phyloP scores from a whole-genome alignment of 768 basidiomycete species.

The Lactifluus piperatus region DNA sequence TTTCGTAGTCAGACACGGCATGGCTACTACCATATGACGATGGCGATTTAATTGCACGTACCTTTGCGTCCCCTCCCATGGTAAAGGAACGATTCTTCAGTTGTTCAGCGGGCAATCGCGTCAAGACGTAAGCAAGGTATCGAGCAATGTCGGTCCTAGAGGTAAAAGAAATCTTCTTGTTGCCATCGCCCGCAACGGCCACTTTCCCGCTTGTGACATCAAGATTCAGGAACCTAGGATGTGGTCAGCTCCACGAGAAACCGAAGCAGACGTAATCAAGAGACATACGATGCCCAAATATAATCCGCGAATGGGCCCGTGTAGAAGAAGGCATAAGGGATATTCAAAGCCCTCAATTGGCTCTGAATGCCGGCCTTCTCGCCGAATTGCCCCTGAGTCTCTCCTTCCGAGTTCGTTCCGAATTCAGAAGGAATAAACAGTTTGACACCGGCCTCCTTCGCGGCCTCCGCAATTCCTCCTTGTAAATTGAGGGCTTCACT shows the following conservation, averaged over 20 bases:
- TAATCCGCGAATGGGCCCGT: constrained; percentile 17
- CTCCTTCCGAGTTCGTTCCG: constrained; percentile 8
- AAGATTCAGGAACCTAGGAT: background rate
- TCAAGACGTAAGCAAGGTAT: constrained; percentile 18
- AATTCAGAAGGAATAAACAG: constrained; percentile 16
- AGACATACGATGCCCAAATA: background rate
- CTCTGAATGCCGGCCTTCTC: background rate
- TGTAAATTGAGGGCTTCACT: background rate
- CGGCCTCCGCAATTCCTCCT: constrained; percentile 2
- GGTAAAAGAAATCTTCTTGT: constrained; percentile 18
- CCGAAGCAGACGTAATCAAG: too few species aligned
- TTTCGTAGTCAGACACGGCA: background rate
- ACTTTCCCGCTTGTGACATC: constrained; percentile 16
- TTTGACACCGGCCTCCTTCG: constrained; percentile 9
- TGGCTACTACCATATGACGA: background rate
- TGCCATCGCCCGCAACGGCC: constrained; percentile 16
- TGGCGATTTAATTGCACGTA: background rate
- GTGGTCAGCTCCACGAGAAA: background rate
- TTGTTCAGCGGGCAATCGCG: constrained; percentile 11
- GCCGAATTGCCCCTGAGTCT: constrained; percentile 3
- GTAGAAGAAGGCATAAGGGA: constrained; percentile 19
- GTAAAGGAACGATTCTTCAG: constrained; percentile 5
- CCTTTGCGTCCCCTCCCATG: constrained; percentile 12
- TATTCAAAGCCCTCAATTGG: constrained; percentile 6
- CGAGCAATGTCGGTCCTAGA: constrained; percentile 16